Evolutionary conservation across 2,329 filamentous ascomycete species (phyloP), one percentile per base, ranked within the genome.

Genomic region (Botrytis medusae): DNA sequence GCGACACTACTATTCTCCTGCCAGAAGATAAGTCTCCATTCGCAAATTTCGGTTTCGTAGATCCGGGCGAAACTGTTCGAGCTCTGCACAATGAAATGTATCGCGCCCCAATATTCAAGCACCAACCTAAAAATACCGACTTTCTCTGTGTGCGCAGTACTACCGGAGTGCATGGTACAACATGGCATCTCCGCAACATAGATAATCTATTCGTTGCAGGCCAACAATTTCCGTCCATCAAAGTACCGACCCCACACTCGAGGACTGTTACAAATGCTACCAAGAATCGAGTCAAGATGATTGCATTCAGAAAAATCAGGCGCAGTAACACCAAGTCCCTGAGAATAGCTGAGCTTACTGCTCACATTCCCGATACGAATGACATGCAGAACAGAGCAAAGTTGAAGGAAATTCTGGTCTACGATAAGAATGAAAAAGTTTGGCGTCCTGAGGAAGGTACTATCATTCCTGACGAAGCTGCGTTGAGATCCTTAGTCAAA

Each of bases 11-110:
- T 65, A 91, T 97, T 22, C 87, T 99, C 48, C 87, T 98, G 46
- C 94, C 94, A 2, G 95, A 99, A 81, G 96, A 99, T 82, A 93
- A 95, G 79, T 98, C 95, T 63, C 96, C 96, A 0, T 99, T 99
- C 82, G 93, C 94, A 51, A 92, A 97, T 69, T 99, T 99, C 80
- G 96, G 96, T 37, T 93, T 94, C 51, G 94, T 99, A 37, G 93
- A 97, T 76, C 90, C 94, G 3, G 96, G 96, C 32, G 93, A 98
- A 84, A 93, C 92, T 18, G 93, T 97, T 5, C 93, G 95, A 0
- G 95, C 96, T 1, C 86, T 99, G 25, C 94, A 97, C 81, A 99
- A 98, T 79, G 90, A 93, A 67, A 97, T 99, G 93, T 98, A 94
- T 80, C 90, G 95, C 70, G 95, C 96, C 6, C 96, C 96, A 0